Base-by-base conservation (phyloP, 768 basidiomycete species). In the Coprinellus micaceus region DNA sequence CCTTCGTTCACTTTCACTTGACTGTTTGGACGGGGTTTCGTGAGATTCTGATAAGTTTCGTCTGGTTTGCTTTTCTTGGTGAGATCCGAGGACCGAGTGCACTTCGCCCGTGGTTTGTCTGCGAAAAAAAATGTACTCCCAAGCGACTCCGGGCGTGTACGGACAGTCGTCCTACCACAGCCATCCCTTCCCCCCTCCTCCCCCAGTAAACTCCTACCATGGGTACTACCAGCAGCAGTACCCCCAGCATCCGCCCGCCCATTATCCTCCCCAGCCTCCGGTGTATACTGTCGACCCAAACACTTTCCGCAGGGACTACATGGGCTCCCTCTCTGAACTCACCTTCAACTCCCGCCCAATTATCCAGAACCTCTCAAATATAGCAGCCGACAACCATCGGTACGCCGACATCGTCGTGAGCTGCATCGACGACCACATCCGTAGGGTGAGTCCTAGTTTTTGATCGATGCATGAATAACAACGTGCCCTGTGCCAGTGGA, bases 311-410 rank as follows among this genome's bases (percentile, higher is more conserved):
- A 83, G 85, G 73, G 91, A 92, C 74, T 93, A 88, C 72, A 66
- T 81, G 54, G 69, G 74, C 40, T 85, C 89, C 59, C 84, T 97
- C 53, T 75, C 82, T 64, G 84, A 87, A 60, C 86, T 99, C 60
- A 91, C 86, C 51, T 86, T 94, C 79, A 99, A 98, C 74, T 96
- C 94, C 62, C 87, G 94, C 66, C 89, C 93, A 10, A 85, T 97
- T 59, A 99, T 99, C 61, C 93, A 97, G 74, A 82, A 82, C 58
- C 74, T 99, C 15, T 98, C 97, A 30, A 86, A 94, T 81, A 82
- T 91, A 62, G 96, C 97, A 52, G 89, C 93, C 73, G 90, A 96
- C 54, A 88, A 89, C 68, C 72, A 82, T 37, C 82, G 88, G 41
- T 91, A 85, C 73, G 83, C 87, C 53, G 84, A 86, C 52, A 83